Base-by-base conservation (phyloP, 306 rosid genomes). In the Herpetospermum pedunculosum region DNA sequence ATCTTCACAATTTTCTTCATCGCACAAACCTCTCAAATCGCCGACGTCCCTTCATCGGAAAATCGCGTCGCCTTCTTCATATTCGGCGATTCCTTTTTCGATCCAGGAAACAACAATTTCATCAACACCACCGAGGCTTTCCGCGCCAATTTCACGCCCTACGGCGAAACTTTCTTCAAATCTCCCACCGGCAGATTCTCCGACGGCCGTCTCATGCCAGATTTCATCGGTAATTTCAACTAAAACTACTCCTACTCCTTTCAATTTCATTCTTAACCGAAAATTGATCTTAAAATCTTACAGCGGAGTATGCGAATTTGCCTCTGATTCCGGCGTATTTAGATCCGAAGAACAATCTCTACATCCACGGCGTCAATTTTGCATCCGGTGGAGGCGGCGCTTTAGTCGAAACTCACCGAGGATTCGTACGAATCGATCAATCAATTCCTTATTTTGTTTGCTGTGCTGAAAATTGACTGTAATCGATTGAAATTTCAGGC, bases 381-480 rank as follows among this genome's bases (percentile, higher is more conserved):
- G 92, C 96, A 29, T 88, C 94, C 34, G 86, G 64, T 10, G 93
- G 90, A 47, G 92, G 87, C 54, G 96, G 96, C 52, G 90, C 88
- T 78, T 80, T 90, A 4, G 75, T 62, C 68, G 85, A 83, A 73
- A 88, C 86, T 19, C 25, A 71, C 78, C 64, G 40, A 65, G 93
- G 87, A 77, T 16, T 50, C 37, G 91, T 90, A 10, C 23, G 81
- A 75, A 43, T 74, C 41, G 14, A 23, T 29, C 7, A 18, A 32
- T 2, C 13, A 2, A 29, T 4, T n/a, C 44, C 13, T 14, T 25
- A 35, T 21, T 18, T 58, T 29, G 6, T 0, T 21, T 40, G 12
- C 26, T 35, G 1, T 35, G 70, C 15, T n/a, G n/a, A 63, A 35
- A 1, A 26, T 68, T 68, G 54, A 26, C 9, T 41, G 28, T 1